phyloP scores from a whole-genome alignment of 306 rosid genomes.

The Coriaria nepalensis region DNA sequence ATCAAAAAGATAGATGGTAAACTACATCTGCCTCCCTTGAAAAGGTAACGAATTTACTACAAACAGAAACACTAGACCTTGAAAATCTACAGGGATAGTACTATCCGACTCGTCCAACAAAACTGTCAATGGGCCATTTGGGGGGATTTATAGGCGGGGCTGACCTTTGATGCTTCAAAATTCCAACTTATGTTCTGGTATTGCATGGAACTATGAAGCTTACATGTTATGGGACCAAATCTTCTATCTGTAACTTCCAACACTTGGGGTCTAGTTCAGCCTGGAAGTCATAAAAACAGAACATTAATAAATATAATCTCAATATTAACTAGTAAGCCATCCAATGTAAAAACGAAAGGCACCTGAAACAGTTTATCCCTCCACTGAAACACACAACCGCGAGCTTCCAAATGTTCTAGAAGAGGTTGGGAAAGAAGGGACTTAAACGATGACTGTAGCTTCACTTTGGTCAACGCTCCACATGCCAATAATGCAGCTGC shows the following conservation, averaged over 20 bases:
- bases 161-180: too few species aligned
- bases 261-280: conserved; percentile 85
- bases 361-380: conserved; percentile 77
- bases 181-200: too few species aligned
- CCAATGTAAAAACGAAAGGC: not conserved
- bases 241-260: conserved; percentile 76
- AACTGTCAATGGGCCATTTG: too few species aligned
- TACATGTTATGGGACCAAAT: conserved; percentile 22
- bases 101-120: too few species aligned
- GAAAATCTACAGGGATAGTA: too few species aligned
- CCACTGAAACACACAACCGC: conserved; percentile 84
- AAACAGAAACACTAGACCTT: too few species aligned
- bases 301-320: not conserved
- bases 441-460: conserved; percentile 65
- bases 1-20: too few species aligned
- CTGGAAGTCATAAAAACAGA: conserved; percentile 34
- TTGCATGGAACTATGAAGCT: too few species aligned
- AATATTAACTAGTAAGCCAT: too few species aligned
- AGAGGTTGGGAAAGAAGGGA: conserved; percentile 41
- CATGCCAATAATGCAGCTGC: conserved; percentile 69
- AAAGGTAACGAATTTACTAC: too few species aligned
- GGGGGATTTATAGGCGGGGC: too few species aligned
- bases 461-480: conserved; percentile 62
- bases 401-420: conserved; percentile 60
- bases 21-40: too few species aligned